Base-by-base conservation (phyloP, 257 asterid genomes). In the Orobanche coerulescens region DNA sequence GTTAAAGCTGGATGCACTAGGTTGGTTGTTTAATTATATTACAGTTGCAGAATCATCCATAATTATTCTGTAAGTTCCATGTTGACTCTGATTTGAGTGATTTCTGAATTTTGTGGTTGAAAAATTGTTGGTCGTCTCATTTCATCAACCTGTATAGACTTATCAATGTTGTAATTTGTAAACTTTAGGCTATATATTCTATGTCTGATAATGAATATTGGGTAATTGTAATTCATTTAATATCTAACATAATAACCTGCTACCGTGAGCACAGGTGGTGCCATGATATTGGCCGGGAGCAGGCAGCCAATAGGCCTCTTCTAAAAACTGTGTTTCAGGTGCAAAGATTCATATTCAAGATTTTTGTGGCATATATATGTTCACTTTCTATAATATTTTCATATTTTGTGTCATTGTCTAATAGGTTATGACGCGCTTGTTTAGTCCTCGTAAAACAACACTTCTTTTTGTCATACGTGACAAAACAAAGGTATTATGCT, bases 281-380 rank as follows among this genome's bases (percentile, higher is more conserved):
- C 73, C 94, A 88, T 76, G 95, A 91, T 66, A 88, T 88, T 67
- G 98, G 96, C 36, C 94, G 92, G 52, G 96, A 91, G 77, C 94
- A 88, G 24, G 95, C 94, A 2, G 86, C 90, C 56, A 88, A 87
- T 74, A 87, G 79, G 71, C 95, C 98, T 62, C 96, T 91, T 59
- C 65, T 88, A 14, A 85, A 84, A 79, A 85, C 88, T 8, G 94
- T 91, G 36, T 91, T 88, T 77, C 95, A 91, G 96, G 98, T 85
- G 56, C 40, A 8, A 23, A 28, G 16, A 47, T 13, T 46, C 24
- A 26, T 33, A 60, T 26, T 30, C 36, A 42, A 22, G 52, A 53
- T 46, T 15, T 10, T 4, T 53, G 28, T 16, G 44, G 6, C 53
- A 42, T 40, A 13, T 43, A 0, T 39, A 5, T 57, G 15, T 36